These are phyloP conservation scores for Yamadazyma ubonensis DNA, from an alignment of 805 yeast species.

Conservation along the genomic window DNA sequence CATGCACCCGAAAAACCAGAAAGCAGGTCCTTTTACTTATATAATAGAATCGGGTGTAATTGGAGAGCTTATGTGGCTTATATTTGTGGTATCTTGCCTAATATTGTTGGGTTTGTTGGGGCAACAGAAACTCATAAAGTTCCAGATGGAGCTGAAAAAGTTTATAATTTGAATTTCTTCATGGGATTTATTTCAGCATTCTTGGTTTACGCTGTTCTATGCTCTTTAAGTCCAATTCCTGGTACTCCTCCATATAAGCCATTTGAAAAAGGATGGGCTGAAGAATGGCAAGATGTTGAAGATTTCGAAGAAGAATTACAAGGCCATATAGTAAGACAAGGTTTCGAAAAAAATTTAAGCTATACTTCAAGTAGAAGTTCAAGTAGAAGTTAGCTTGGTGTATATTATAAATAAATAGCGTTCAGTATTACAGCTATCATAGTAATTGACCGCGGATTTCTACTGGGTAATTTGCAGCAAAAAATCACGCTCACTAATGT, in stretches of 20 bases:
- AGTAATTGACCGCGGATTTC: too few species aligned
- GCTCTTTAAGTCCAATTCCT: conserved; percentile 51
- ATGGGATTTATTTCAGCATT: conserved; percentile 68
- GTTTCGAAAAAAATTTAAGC: conserved; percentile 13
- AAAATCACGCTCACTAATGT: too few species aligned
- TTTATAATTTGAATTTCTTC: conserved; percentile 73
- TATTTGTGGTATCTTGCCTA: conserved; percentile 75
- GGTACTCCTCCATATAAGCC: conserved; percentile 34
- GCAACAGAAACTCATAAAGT: conserved; percentile 69
- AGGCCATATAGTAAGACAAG: conserved; percentile 27
- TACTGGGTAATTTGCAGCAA: background rate
- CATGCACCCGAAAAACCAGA: conserved; percentile 33
- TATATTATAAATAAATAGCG: too few species aligned
- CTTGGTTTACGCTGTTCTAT: conserved; percentile 51
- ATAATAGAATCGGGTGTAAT: conserved; percentile 62
- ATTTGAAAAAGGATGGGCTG: conserved; percentile 60
- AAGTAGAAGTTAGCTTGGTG: background rate
- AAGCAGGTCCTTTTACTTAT: conserved; percentile 51
- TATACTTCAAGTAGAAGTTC: conserved; percentile 16
- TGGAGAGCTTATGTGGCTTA: conserved; percentile 87
- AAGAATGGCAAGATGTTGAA: conserved; percentile 63
- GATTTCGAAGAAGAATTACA: conserved; percentile 49
- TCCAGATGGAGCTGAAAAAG: conserved; percentile 73
- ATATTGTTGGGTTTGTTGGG: conserved; percentile 85
- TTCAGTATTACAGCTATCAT: too few species aligned